These are phyloP conservation scores for Silene uniflora DNA, from an alignment of 148 eudicot species.

Conservation along the genomic window DNA sequence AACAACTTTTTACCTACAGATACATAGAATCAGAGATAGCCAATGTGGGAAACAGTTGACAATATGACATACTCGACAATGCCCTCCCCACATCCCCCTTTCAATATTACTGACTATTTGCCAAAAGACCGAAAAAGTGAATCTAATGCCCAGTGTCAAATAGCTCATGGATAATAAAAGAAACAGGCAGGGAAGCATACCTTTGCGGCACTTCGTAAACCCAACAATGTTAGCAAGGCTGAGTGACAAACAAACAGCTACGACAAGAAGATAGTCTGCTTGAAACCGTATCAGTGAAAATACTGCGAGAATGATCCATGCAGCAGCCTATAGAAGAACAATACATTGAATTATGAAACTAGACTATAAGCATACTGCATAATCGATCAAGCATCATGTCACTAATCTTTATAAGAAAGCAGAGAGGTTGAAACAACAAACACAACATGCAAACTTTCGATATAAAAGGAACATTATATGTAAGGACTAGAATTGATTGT, in stretches of 20 bases:
- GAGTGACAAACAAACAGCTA: slow-evolving; percentile 94
- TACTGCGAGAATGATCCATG: slow-evolving; percentile 75
- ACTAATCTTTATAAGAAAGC: neutral
- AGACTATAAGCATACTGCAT: neutral
- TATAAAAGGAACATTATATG: no score
- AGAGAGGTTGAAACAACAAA: neutral
- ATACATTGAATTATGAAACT: neutral
- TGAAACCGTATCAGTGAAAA: slow-evolving; percentile 94
- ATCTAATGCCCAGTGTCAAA: neutral
- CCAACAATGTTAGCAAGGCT: slow-evolving; percentile 88
- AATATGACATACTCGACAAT: no score
- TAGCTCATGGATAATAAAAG: slow-evolving; percentile 3
- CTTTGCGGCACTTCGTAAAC: slow-evolving; percentile 95
- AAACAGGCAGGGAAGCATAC: slow-evolving; percentile 28
- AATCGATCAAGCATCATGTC: slow-evolving; percentile 7
- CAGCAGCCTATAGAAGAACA: slow-evolving; percentile 60
- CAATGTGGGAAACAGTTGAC: no score
- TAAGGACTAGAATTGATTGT: no score
- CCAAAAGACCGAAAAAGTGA: neutral
- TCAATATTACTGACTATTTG: no score
- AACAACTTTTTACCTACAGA: no score
- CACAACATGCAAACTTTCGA: neutral
- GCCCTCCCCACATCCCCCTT: no score
- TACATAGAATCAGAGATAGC: no score
- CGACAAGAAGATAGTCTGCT: slow-evolving; percentile 95